Base-by-base conservation (phyloP, 2,329 filamentous ascomycete species). In the Scopulariopsis brevicaulis region DNA sequence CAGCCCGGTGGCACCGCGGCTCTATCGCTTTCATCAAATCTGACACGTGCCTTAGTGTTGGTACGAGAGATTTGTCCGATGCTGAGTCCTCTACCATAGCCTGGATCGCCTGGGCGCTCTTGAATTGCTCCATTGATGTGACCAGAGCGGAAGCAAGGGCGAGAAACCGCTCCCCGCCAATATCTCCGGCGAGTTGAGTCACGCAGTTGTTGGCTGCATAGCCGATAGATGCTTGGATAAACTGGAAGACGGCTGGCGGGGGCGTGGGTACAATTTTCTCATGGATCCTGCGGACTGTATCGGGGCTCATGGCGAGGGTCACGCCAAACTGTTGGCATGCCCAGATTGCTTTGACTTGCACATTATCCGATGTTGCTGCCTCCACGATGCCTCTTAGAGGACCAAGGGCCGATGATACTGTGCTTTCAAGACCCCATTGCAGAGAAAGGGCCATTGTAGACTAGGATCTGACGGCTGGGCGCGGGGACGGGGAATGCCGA, bases 291-390 rank as follows among this genome's bases (percentile, higher is more conserved):
- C 4, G 28, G 4, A 22, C 4, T 4, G 28, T 54, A 10, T 22
- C 10, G 43, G 32, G 40, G 48, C 50, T 58, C 34, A 60, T 61
- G 51, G 62, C 62, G 25, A 62, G 61, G 34, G 58, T 61, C 15
- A 11, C 24, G 4, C 48, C 48, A 4, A 51, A 24, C 20, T 25
- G 14, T 12, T 51, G 12, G 24, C 48, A 51, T 3, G 48, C 48
- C 12, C n/a, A 4, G 48, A 18, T 12, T 3, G 48, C 48, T 14
- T 11, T 25, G 12, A 20, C 12, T 4, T 51, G 48, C 3, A 51
- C 48, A n/a, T 51, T 51, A 20, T 51, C 51, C n/a, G n/a, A n/a
- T n/a, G n/a, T n/a, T n/a, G n/a, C n/a, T n/a, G n/a, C n/a, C n/a
- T n/a, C n/a, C n/a, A n/a, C n/a, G n/a, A n/a, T n/a, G n/a, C n/a